Evolutionary conservation across 305 asterid genomes (phyloP), one percentile per base, ranked within the genome.

Genomic region (Ruellia speciosa): DNA sequence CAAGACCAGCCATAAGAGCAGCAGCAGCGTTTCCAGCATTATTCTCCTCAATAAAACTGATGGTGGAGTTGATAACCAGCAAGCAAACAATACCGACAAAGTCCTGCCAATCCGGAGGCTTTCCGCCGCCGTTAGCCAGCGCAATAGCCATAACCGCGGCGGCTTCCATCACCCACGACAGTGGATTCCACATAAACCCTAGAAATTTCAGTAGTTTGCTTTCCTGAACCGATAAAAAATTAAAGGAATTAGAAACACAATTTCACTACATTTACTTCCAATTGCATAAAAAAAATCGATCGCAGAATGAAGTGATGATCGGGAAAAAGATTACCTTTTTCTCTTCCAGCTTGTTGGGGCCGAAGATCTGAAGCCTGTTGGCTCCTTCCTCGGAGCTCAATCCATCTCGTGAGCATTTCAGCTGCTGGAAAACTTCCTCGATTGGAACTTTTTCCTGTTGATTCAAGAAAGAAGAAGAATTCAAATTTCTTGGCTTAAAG

Each of bases 21-120:
- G 85, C 85, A 18, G 85, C 85, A 17, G 85, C 85, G 35, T 76
- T 79, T 15, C 85, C 85, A 31, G 85, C 85, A 34, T 79, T 79
- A 67, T 79, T 79, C 57, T 79, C 85, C 62, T 79, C 82, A 15
- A 79, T 49, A 65, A 79, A 79, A 45, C 80, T 73, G 60, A 79
- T 79, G 49, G 85, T 62, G 18, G 85, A 79, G 77, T 79, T 79
- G 67, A 79, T 79, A 33, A 79, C 75, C 19, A 79, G 73, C 60
- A 79, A 58, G 61, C 80, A 77, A 15, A 76, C 20, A 28, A 79
- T 79, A 6, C 85, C 85, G 34, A 79, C 85, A 17, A 79, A 76
- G 53, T 79, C 85, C 37, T 76, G 85, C 85, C 82, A 79, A 50
- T 79, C 82, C 6, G 85, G 85, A 14, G 82, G 80, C 71, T 40